Evolutionary conservation across 768 basidiomycete species (phyloP), one percentile per base, ranked within the genome.

Genomic region (Phylloporus scabripes): DNA sequence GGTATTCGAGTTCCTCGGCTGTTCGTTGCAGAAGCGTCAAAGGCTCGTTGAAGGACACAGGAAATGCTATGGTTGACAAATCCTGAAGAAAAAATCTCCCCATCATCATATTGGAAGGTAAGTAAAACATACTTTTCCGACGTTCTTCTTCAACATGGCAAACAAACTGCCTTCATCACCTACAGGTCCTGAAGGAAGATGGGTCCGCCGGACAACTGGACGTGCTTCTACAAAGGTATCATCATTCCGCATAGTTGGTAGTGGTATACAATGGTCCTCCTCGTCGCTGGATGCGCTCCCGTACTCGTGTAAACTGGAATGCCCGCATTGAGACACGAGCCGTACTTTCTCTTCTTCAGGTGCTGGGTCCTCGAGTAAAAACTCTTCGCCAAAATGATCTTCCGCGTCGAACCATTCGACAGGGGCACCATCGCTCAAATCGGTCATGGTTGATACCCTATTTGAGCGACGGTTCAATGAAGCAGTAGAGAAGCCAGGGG

Each of bases 41-140:
- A 26, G 91, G 91, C 58, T 94, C 91, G 56, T 94, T 94, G 70
- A 93, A 94, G 2, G 84, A 79, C 2, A 93, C 87, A n/a, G 91
- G 91, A 51, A 93, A 81, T 2, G 85, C 74, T 24, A 92, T 84
- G 29, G 85, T 83, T 12, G 88, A 84, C 8, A 92, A 71, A 64
- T 92, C 90, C 89, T 92, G 49, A 8, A 37, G 36, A 32, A 9
- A 42, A 29, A 43, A 10, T 50, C 28, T 41, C 5, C 29, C 37
- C 15, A 18, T 20, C 11, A 41, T 40, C 36, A 39, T 20, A 5
- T 49, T 20, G 11, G 31, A 23, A 47, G 45, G 26, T 31, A 45
- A 21, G 18, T 46, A 48, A 11, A 28, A 48, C 64, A 17, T 45
- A 88, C 90, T 74, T 91, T 92, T 45, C 90, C 90, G 41, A 92